These are phyloP conservation scores for Boletus edulis DNA, from an alignment of 768 basidiomycete species.

Conservation along the genomic window DNA sequence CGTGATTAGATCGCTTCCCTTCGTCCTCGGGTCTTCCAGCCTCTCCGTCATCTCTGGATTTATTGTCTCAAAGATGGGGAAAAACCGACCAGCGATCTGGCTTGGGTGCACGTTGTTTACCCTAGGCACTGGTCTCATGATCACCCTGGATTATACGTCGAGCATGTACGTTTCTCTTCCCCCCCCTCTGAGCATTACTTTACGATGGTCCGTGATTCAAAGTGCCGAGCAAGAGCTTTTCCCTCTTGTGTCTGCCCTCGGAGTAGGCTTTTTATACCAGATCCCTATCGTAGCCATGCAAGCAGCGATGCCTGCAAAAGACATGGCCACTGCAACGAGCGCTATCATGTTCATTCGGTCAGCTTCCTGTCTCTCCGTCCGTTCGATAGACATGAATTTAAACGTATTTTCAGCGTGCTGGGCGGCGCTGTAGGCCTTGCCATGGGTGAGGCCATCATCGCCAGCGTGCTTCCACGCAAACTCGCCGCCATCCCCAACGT, in stretches of 20 bases:
- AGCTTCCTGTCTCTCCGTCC: no score
- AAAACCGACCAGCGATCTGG: conserved; percentile 67
- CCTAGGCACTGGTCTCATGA: conserved; percentile 72
- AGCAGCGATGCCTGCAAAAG: conserved; percentile 80
- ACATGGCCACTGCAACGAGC: conserved; percentile 81
- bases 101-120: conserved; percentile 53
- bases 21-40: conserved; percentile 47
- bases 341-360: conserved; percentile 71
- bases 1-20: conserved; percentile 47
- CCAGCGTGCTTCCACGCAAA: conserved; percentile 45
- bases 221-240: conserved; percentile 63
- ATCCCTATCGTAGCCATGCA: conserved; percentile 68
- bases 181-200: no score
- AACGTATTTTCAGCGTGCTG: conserved; percentile 42
- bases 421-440: conserved; percentile 75
- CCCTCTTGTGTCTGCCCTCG: conserved; percentile 61
- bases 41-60: no score
- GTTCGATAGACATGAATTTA: no score
- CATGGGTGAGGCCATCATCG: conserved; percentile 68
- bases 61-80: conserved; percentile 52
- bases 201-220: neutral
- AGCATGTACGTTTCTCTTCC: conserved; percentile 34
- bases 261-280: conserved; percentile 61
- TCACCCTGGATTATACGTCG: conserved; percentile 56
- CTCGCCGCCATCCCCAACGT: conserved; percentile 35